A percentile compares a stretch with the other conserved stretches of the same genome.
phyloP scores from a whole-genome alignment of 306 rosid species.

The Erythrophleum fordii region DNA sequence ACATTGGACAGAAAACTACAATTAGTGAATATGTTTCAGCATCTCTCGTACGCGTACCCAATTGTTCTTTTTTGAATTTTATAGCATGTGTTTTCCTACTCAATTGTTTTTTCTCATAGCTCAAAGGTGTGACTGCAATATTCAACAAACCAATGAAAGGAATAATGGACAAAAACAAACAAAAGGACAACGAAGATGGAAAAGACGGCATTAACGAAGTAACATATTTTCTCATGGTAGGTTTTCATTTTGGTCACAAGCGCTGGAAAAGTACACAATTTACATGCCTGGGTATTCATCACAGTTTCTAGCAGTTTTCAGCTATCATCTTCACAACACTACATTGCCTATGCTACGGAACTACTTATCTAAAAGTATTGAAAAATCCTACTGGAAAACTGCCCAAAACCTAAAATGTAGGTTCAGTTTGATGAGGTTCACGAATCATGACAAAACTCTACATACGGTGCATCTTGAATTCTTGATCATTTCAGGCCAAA shows the following conservation, averaged over 20 bases:
- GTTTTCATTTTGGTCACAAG: background rate
- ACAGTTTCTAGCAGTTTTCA: background rate
- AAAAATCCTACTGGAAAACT: background rate
- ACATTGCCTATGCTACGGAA: conserved; percentile 6
- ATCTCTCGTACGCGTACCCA: background rate
- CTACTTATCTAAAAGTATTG: background rate
- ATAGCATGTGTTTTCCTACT: background rate
- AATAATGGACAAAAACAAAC: conserved; percentile 26
- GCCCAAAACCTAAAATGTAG: background rate
- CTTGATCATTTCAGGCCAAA: background rate
- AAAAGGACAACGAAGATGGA: conserved; percentile 1
- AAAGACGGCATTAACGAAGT: background rate
- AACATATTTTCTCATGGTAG: background rate
- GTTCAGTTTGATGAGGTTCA: background rate
- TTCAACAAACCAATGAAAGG: background rate
- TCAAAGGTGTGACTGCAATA: background rate
- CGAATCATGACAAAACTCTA: background rate
- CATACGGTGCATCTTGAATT: background rate
- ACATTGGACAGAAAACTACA: background rate
- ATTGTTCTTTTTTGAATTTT: background rate
- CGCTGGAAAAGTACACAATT: background rate
- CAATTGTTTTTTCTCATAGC: background rate
- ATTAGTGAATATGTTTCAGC: background rate
- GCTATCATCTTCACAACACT: background rate
- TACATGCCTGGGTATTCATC: background rate